Base-by-base conservation (phyloP, 345 rosid genomes). In the Acer yangbiense region DNA sequence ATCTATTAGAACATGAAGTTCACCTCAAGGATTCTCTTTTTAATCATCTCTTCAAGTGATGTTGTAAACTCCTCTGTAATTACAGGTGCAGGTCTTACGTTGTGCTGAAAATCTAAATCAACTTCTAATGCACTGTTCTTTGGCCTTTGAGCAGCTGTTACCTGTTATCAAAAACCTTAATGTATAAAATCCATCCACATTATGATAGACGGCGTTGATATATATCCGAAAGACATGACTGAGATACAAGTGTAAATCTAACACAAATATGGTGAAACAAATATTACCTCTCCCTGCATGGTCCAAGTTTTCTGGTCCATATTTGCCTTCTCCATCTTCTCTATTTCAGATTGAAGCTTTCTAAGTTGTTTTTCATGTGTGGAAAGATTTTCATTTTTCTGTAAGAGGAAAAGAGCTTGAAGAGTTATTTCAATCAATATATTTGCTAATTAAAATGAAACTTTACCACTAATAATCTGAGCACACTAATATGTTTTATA, bases 81-180 rank as follows among this genome's bases (percentile, higher is more conserved):
- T 65, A 91, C 95, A 65, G 97, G 97, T 71, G 97, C 90, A 79
- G 99, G 99, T 83, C 97, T 88, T 29, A 84, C 91, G 75, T 96
- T 96, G 87, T 91, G 97, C 85, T 94, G 98, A 86, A 94, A 96
- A 82, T 96, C 99, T 78, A 93, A 85, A 88, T 91, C 98, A 79
- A 90, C 98, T 84, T 96, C 99, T 71, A 96, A 80, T 6, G 98
- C 99, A 86, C 99, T 96, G 72, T 94, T 94, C 86, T 82, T 90
- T 23, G 97, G 99, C 88, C 99, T 91, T 84, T 85, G 86, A 44
- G 91, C 82, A 75, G 99, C 99, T 82, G 93, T 90, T 69, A 92
- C 90, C 99, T 92, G 81, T 84, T 21, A 76, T 64, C 16, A 74
- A 68, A 52, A 46, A 32, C 69, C 75, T 74, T 63, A 68, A 18